Base-by-base conservation (phyloP, 352 stramenopile genomes). In the Elongisporangium anandrum region DNA sequence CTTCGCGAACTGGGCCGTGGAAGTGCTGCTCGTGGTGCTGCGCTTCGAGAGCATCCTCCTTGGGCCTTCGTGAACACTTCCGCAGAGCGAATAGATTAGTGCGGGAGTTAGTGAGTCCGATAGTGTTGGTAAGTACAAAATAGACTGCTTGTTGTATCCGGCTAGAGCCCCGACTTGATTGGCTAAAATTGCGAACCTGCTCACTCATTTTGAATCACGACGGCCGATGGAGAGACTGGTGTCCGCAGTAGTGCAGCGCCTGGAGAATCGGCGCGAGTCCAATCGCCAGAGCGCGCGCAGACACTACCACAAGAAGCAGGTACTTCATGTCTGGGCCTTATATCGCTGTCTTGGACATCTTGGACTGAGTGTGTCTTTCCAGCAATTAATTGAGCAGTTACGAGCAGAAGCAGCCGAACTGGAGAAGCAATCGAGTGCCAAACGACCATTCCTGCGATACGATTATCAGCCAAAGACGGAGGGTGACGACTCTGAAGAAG, bases 261-360 rank as follows among this genome's bases (percentile, higher is more conserved):
- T 56, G 49, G 69, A 81, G 53, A 60, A 81, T 26, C 77, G 77
- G 50, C 75, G 81, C n/a, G 72, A 69, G 57, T 72, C 74, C 8
- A 78, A 90, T 62, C 78, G 78, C 19, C 64, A 77, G 59, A 70
- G 87, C 59, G 81, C 88, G 39, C 76, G 72, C 53, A 70, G 72
- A 54, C 77, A 64, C 52, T 83, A 83, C 63, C 62, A 80, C 47
- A 63, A 71, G 2, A 65, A 79, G 47, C 66, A 70, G 59, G 73
- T 76, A 21, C 15, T 39, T 38, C 9, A 10, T 26, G 6, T 45
- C 13, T 16, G 52, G 6, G 15, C 9, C n/a, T 26, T 8, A 29
- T 20, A 82, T 70, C 66, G 74, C 52, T 54, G 55, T 29, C 34
- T 45, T 12, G 24, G 7, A 7, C 34, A 17, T 45, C 34, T 45